Conservation (phyloP, 1,284 basidiomycete genomes). For the Trichosporon coremiiforme region DNA sequence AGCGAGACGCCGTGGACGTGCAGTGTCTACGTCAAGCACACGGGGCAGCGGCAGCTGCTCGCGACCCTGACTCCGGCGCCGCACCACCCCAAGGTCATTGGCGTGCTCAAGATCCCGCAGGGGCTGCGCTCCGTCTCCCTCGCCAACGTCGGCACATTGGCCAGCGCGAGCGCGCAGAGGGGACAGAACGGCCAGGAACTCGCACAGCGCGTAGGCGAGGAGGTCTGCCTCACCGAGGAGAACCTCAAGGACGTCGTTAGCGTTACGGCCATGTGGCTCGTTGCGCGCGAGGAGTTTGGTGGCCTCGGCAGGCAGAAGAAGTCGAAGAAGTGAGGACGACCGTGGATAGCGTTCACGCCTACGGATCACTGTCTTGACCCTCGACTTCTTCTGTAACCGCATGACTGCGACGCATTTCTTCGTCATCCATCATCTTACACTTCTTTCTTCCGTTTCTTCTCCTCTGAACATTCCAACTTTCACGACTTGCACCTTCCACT, state of each 20-base stretch:
- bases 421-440: not conserved
- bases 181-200: slow-evolving; percentile 23
- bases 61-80: slow-evolving; percentile 87
- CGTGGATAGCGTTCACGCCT: too few species aligned
- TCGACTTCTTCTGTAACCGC: too few species aligned
- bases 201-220: slow-evolving; percentile 49
- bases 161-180: slow-evolving; percentile 7
- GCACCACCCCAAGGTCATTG: slow-evolving; percentile 93
- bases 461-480: not conserved
- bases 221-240: slow-evolving; percentile 74
- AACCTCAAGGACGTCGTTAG: slow-evolving; percentile 92
- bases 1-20: slow-evolving; percentile 95
- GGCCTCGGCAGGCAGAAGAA: slow-evolving; percentile 75
- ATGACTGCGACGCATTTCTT: not conserved
- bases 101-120: slow-evolving; percentile 84
- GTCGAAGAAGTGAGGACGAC: slow-evolving; percentile 27
- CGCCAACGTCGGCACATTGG: slow-evolving; percentile 26
- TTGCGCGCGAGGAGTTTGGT: slow-evolving; percentile 87
- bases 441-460: not conserved
- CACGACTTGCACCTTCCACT: not conserved
- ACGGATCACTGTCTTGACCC: too few species aligned
- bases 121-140: slow-evolving; percentile 71
- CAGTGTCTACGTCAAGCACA: slow-evolving; percentile 55
- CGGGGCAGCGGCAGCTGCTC: slow-evolving; percentile 47
- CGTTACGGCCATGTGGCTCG: slow-evolving; percentile 85